Evolutionary conservation across 352 stramenopile genomes (phyloP), one percentile per base, ranked within the genome.

Genomic region (Pythium aphanidermatum): DNA sequence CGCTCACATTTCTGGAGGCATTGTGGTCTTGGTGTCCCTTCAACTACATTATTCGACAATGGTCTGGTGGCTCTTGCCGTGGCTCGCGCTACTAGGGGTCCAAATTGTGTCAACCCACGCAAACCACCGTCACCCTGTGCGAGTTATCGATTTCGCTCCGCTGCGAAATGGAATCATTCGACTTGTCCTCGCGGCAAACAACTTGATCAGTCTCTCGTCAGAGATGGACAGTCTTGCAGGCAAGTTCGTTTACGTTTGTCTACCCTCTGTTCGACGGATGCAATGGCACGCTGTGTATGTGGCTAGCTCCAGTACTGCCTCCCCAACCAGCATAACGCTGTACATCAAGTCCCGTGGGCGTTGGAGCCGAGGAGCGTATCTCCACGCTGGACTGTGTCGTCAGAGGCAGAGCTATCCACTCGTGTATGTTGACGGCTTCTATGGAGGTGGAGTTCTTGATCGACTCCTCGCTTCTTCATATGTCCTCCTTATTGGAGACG

Each of bases 221-320:
- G n/a, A n/a, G n/a, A n/a, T n/a, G n/a, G n/a, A n/a, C n/a, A 21
- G 36, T 13, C 21, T 43, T 5, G 24, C 39, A 9, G 39, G 39
- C 12, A 21, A 33, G 14, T 34, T 31, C 25, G 39, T 46, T 23
- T 33, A 20, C 23, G 23, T 46, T 10, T 46, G 39, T 33, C 16
- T 46, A 13, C 39, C 39, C 9, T 46, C 39, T 5, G 39, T 46
- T 23, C 21, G 23, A 20, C 39, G 39, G 10, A 13, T 31, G 5
- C 39, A 46, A 10, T 46, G 39, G 39, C 39, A 46, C 25, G 25
- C 39, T 23, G 9, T 46, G 16, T 34, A 31, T 17, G 39, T 46
- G 11, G 39, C 39, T 5, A 46, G n/a, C 13, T 46, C 39, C 6
- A 8, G 23, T 5, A 46, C 39, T 12, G 39, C 39, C 5, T 23